Base-by-base conservation (phyloP, 2,329 filamentous ascomycete species). In the Talaromyces amestolkiae region DNA sequence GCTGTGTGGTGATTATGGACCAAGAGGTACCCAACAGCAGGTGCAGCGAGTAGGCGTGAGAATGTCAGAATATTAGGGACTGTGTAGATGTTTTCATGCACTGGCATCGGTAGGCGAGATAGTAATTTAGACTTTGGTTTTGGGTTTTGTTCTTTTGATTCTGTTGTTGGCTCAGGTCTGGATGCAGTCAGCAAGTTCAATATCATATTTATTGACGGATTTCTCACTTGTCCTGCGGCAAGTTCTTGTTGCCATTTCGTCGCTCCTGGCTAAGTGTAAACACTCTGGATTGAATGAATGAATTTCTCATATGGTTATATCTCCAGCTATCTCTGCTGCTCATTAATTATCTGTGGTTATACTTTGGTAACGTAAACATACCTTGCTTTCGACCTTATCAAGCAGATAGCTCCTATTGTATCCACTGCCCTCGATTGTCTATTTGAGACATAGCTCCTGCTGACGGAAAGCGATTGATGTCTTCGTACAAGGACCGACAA, bases 31-130 rank as follows among this genome's bases (percentile, higher is more conserved):
- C 94, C 95, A 56, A 97, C 87, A 35, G 91, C 83, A 0, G 95
- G 95, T 0, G 95, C 91, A 1, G 91, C 90, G 60, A 91, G 76
- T 45, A 99, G 86, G 2, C 95, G 91, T 2, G 92, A 91, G 70
- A 94, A 89, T 1, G 95, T 99, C 62, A 99, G 85, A 68, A 96
- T 84, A 76, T 99, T 99, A 47, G 95, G 95, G n/a, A 99, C 75
- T 41, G 92, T 99, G 81, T 96, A 97, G 74, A 99, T 97, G 75
- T 99, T 93, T 79, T 99, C 95, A 75, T 89, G 91, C 22, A 47
- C 63, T 17, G 63, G 45, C 45, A 70, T 70, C 1, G 74, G 70
- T 19, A 74, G 68, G 49, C 74, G 70, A 66, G 77, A 74, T 58
- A 78, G 69, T 64, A 79, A 70, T 22, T 73, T 68, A 19, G 74